These are phyloP conservation scores for Nigrospora sphaerica DNA, from an alignment of 2,329 filamentous ascomycete genomes.

Conservation along the genomic window DNA sequence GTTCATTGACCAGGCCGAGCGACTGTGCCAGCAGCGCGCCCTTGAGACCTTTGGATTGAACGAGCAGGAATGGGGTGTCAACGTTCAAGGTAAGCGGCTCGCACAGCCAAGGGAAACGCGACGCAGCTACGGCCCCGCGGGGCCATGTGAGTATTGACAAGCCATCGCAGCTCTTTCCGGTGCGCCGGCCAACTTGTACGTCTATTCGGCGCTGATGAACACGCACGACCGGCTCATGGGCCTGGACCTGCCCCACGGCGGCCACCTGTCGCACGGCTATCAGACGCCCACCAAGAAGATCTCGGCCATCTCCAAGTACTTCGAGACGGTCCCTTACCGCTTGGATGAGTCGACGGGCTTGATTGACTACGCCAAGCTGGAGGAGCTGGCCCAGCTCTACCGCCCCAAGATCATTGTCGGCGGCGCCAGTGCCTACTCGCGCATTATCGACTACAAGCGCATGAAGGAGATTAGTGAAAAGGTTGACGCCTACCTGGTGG, in stretches of 20 bases:
- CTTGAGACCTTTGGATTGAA: constrained; percentile 81
- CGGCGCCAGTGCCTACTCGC: constrained; percentile 91
- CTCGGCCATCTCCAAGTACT: constrained; percentile 98
- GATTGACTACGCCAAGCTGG: constrained; percentile 91
- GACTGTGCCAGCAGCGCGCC: constrained; percentile 83
- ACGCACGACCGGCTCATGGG: constrained; percentile 96
- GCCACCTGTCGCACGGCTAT: constrained; percentile 94
- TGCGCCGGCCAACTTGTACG: constrained; percentile 73
- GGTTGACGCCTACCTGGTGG: constrained; percentile 83
- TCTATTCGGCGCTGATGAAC: constrained; percentile 88
- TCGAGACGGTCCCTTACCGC: constrained; percentile 94
- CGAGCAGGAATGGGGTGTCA: constrained; percentile 88
- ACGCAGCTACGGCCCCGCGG: background rate
- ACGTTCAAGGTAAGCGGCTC: constrained; percentile 61
- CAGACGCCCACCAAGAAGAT: constrained; percentile 93
- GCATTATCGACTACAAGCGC: constrained; percentile 88
- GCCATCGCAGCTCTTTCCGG: constrained; percentile 62
- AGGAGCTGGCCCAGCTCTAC: constrained; percentile 81
- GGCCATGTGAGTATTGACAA: constrained; percentile 6
- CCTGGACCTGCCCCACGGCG: constrained; percentile 90
- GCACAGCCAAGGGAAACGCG: background rate
- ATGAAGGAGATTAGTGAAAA: constrained; percentile 91
- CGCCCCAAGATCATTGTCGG: constrained; percentile 93
- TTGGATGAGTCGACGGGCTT: constrained; percentile 83
- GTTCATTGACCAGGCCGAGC: constrained; percentile 86